Evolutionary conservation across 2,329 filamentous ascomycete genomes (phyloP), one percentile per base, ranked within the genome.

Genomic region (Pyricularia pennisetigena): DNA sequence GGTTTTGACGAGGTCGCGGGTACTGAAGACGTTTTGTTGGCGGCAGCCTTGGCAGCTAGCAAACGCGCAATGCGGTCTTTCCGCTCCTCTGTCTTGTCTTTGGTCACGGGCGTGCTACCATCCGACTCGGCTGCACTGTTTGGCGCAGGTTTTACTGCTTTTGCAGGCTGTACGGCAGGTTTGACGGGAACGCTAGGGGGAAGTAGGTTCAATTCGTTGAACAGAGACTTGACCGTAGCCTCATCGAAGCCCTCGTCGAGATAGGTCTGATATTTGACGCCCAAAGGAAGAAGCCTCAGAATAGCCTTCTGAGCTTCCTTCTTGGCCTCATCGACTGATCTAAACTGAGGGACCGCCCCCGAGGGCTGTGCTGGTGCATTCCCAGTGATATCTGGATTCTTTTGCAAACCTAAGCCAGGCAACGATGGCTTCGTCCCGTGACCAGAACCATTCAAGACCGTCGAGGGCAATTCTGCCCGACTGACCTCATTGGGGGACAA

Each of bases 11-110:
- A 10, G 30, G 70, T 23, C 32, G 75, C 67, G 29, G 72, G 70
- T 29, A 73, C 62, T 68, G 73, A 14, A 16, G 63, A 9, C 10
- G 64, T 3, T 14, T 67, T 67, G 41, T 89, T 90, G 41, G 86
- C 85, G 49, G 86, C 85, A 67, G 84, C 85, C 75, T 91, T 93
- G 1, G 86, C 88, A n/a, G 91, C 91, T 68, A 93, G 82, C 68
- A 93, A 83, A 65, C 89, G 87, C 4, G 91, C 90, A 69, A 94
- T 92, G 61, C 91, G 87, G 71, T 93, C 90, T 72, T 91, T 92
- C 26, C 91, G 85, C 73, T 91, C 88, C 71, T 90, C 82, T n/a
- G 69, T 64, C 26, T 71, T 70, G 24, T 67, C 66, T 20, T 28
- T 26, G 16, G 49, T 23, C n/a, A 57, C 54, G 65, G 54, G 32